These are phyloP conservation scores for Plantago ovata DNA, from an alignment of 257 asterid genomes.

Conservation along the genomic window DNA sequence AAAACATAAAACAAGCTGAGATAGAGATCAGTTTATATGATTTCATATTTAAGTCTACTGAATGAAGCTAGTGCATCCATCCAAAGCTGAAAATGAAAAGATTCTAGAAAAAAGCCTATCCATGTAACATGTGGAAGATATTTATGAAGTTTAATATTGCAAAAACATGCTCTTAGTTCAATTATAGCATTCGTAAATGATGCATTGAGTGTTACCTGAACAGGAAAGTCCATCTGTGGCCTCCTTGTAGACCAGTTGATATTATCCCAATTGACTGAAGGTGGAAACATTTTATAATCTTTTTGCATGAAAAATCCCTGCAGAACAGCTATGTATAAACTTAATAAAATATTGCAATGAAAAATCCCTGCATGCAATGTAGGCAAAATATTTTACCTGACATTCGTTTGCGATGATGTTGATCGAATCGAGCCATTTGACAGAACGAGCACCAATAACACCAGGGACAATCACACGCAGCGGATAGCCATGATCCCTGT, in stretches of 20 bases:
- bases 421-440: conserved; percentile 93
- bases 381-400: conserved; percentile 46
- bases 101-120: neutral
- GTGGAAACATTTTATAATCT: conserved; percentile 99
- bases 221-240: conserved; percentile 92
- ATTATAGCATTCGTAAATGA: neutral
- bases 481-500: conserved; percentile 98
- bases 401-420: conserved; percentile 78
- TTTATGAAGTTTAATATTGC: too few relatives aligned
- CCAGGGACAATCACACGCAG: conserved; percentile 97
- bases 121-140: conserved; percentile 3
- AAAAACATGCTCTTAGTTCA: conserved; percentile 5
- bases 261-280: conserved; percentile 93
- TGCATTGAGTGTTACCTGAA: conserved; percentile 56
- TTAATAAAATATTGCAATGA: conserved; percentile 18
- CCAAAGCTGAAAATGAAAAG: conserved; percentile 1
- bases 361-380: conserved; percentile 11
- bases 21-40: conserved; percentile 6
- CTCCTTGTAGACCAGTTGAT: conserved; percentile 89
- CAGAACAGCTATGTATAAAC: conserved; percentile 20
- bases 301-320: conserved; percentile 97
- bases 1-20: neutral
- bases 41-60: too few relatives aligned
- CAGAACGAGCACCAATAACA: conserved; percentile 98
- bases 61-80: too few relatives aligned